Base-by-base conservation (phyloP, 1,139 yeast species). In the Taiozyma sp. region DNA sequence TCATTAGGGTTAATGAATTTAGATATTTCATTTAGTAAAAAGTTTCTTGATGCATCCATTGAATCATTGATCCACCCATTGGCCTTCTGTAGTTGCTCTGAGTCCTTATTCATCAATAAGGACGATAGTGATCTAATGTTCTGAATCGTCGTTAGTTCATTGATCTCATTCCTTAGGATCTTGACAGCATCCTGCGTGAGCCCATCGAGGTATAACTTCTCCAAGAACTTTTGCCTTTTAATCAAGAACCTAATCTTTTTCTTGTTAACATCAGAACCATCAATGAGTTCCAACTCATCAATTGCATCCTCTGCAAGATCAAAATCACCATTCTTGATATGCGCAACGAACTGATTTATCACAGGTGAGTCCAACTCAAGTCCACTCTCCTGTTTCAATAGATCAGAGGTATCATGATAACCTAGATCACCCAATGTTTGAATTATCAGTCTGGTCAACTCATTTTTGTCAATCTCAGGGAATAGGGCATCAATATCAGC, bases 391-490 rank as follows among this genome's bases (percentile, higher is more conserved):
- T 61, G 55, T 50, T 75, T 75, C 44, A 80, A 63, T 3, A 58
- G 49, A 11, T 62, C 55, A 0, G 79, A 75, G 1, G 78, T 62
- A 11, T 64, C 58, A 8, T 62, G 53, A 56, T 75, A 77, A 4
- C 83, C 84, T 51, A 79, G 54, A 53, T 79, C 83, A 41, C 66
- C 63, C 46, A 80, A 62, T 2, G 80, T 66, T 56, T 79, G 82
- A 34, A 79, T 72, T 39, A 80, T 59, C 28, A 80, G 64, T 47
- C 80, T 69, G 1, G 81, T 72, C 13, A 78, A 68, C 58, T 80
- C 82, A 16, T 60, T 62, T 43, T 64, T 68, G 56, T 70, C 67
- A 32, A 69, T 49, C 13, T 54, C 56, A 3, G 65, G 65, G 46
- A 54, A 60, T 13, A 47, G n/a, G 5, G 21, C 10, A 4, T 19